Evolutionary conservation across 2,329 filamentous ascomycete species (phyloP), one percentile per base, ranked within the genome.

Genomic region (Decorospora gaudefroyi): DNA sequence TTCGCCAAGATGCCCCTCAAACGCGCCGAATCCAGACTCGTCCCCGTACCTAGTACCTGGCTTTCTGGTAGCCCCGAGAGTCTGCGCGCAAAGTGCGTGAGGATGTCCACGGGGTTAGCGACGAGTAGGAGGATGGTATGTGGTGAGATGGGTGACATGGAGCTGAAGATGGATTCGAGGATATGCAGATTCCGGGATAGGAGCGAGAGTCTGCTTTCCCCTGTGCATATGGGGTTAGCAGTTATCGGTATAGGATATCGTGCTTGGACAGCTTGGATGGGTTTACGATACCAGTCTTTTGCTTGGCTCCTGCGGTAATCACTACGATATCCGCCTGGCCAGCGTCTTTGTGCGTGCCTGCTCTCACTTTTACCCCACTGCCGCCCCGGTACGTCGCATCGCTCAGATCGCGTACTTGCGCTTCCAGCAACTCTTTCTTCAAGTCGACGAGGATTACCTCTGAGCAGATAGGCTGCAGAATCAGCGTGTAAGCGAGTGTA

Each of bases 401-500:
- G 15, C 70, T 69, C 10, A 82, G 73, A 59, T 82, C 79, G 36
- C 72, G 69, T 3, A 79, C 76, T 64, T 78, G 77, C 17, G 70
- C 77, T 58, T 77, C 70, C 41, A 77, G 67, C 17, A 75, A 49
- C 3, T 70, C 66, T 21, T 69, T 68, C 48, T 80, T 74, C 17
- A 73, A 70, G 52, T 82, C 79, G 13, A 81, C 75, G 3, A 82
- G 67, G n/a, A 81, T 71, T 8, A 82, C 67, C 49, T 81, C 77
- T 41, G 65, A 68, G 16, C 74, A 75, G 27, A 79, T 67, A n/a
- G 74, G 75, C 44, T 72, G 70, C 5, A 79, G 70, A 42, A 80
- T 74, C 3, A 82, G 71, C 4, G 75, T 74, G 51, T 77, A 77
- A 15, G 78, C 77, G 35, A 76, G 73, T 2, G 76, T 77, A 10